These are phyloP conservation scores for Lodderomyces orthopsilosis DNA, from an alignment of 1,139 yeast species.

Conservation along the genomic window DNA sequence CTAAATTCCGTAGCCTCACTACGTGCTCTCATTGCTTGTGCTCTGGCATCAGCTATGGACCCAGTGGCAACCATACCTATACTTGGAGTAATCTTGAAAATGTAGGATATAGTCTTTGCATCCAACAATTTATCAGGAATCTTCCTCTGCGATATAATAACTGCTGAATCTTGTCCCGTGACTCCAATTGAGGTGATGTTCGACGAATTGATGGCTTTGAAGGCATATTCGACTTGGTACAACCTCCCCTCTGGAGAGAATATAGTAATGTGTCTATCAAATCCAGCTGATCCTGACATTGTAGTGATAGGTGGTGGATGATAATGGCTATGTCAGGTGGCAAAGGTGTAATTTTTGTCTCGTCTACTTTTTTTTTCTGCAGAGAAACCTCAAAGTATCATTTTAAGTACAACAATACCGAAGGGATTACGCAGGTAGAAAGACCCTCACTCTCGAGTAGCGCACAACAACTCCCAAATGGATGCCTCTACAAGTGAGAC, in stretches of 20 bases:
- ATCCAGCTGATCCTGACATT: conserved; percentile 70
- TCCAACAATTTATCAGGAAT: conserved; percentile 94
- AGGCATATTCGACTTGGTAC: conserved; percentile 96
- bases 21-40: conserved; percentile 86
- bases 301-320: background rate
- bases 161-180: conserved; percentile 86
- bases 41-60: conserved; percentile 93
- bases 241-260: conserved; percentile 98
- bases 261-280: conserved; percentile 96
- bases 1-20: conserved; percentile 93
- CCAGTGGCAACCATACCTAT: conserved; percentile 95
- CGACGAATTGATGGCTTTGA: conserved; percentile 92
- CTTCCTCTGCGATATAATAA: conserved; percentile 88
- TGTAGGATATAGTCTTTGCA: conserved; percentile 76
- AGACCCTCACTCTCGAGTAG: too few relatives aligned
- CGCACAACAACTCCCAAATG: too few relatives aligned
- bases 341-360: conserved; percentile 2
- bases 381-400: too few relatives aligned
- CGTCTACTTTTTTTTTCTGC: background rate
- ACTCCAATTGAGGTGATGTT: conserved; percentile 87
- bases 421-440: too few relatives aligned
- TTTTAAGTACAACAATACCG: too few relatives aligned
- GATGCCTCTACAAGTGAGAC: conserved; percentile 20
- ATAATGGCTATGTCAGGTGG: too few relatives aligned
- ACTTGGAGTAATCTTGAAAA: conserved; percentile 76